Base-by-base conservation (phyloP, 2,329 filamentous ascomycete species). In the Exutisphaerella laricina region DNA sequence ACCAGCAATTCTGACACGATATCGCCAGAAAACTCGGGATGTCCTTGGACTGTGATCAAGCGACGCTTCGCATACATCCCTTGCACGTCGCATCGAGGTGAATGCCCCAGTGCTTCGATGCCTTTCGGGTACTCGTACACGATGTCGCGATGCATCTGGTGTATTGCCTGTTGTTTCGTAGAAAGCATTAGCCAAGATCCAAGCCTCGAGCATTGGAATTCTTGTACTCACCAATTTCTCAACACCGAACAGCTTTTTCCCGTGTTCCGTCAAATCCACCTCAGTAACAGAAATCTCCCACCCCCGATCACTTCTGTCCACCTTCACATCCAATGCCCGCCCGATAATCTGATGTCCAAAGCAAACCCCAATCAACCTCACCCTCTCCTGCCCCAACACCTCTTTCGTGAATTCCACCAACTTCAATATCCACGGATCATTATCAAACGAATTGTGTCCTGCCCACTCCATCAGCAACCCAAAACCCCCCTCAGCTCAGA, bases 321-420 rank as follows among this genome's bases (percentile, higher is more conserved):
- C 84, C 54, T 77, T 75, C 14, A 69, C 75, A 3, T 80, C 85
- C 53, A 89, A 61, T 1, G 86, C 85, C 39, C 87, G 74, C 1
- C 77, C 86, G 31, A 92, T 69, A 56, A 94, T 88, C 69, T 94
- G 87, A 62, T 94, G 88, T 4, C 88, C 88, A 63, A 90, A 94
- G 66, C 88, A 94, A 12, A 92, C 75, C 8, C 87, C 88, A 12
- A 94, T 72, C n/a, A 89, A 66, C 25, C 79, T 76, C 5, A 92
- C 77, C 1, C 28, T 25, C 74, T 70, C 29, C 50, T 82, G 75
- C 9, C 71, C 70, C 23, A 86, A 71, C 3, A 84, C 70, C 51
- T 73, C 69, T 38, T 72, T 69, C 0, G 77, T 79, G 58, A 80
- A 94, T 1, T 80, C 78, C 13, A 88, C 81, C 1, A 94, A 73